Base-by-base conservation (phyloP, 805 yeast species). In the Torulaspora maleeae region DNA sequence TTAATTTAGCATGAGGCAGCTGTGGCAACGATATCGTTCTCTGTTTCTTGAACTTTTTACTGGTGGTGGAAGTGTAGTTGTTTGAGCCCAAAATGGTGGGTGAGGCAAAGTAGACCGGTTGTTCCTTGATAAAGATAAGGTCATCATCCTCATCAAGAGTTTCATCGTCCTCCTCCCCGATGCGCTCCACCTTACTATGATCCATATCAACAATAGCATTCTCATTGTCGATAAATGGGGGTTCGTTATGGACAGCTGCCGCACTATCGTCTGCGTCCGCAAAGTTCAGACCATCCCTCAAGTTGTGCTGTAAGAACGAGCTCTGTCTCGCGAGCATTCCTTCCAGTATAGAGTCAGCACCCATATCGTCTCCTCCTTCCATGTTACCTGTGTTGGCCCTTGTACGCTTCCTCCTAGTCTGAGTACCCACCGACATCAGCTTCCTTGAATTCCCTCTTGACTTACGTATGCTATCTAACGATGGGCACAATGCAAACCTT, bases 21-120 rank as follows among this genome's bases (percentile, higher is more conserved):
- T 78, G 82, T 4, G 82, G 82, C 38, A 77, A 52, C 0, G 81
- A 76, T 34, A 75, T 73, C 0, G 80, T 76, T 56, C 80, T 64
- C 51, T 72, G 71, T 49, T 74, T 75, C 54, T 69, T 70, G 34
- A 60, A 50, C 11, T 68, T 67, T 37, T 60, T 59, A 35, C 53
- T 41, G 2, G 51, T 51, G 17, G 48, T 41, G 4, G 45, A 42
- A 22, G 53, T 50, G 33, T 53, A 55, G 41, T 51, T 50, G 45
- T 39, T 45, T 13, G 44, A 44, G 27, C 41, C 50, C 22, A 40
- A 48, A 15, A 38, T 52, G 12, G 41, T 45, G 9, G 50, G 50
- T 30, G 48, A 48, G 22, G 48, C 37, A 24, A 48, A 46, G 16
- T 43, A 46, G 10, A 52, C 43, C 15, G 59, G 64, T 48, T 60